A percentile compares a stretch with the other conserved stretches of the same genome.
Evolutionary conservation across 129 eudicot species (phyloP).

Genomic region (Helianthus annuus): HanXRQr2.0-SUNRISE NC_035446.2:163758203-163758702

Average conservation of each 20-base stretch:
- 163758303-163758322: constrained; percentile 7
- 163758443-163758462: constrained; percentile 16
- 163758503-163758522: constrained; percentile 3
- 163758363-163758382: constrained; percentile 21
- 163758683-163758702: too few species aligned
- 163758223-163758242: constrained; percentile 9
- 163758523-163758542: not conserved
- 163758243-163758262: constrained; percentile 14
- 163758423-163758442: constrained; percentile 2
- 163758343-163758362: not conserved
- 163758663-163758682: too few species aligned
- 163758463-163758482: constrained; percentile 12
- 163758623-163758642: too few species aligned
- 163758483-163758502: constrained; percentile 9
- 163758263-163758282: constrained; percentile 4
- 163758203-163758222: constrained; percentile 19
- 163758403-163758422: constrained; percentile 24
- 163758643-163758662: too few species aligned
- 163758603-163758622: too few species aligned
- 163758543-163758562: constrained; percentile 3
- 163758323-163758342: constrained; percentile 1
- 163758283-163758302: constrained; percentile 20
- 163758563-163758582: not conserved
- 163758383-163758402: constrained; percentile 17
- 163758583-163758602: not conserved